Base-by-base conservation (phyloP, 2,329 filamentous ascomycete species). In the Colletotrichum chlorophyti region DNA sequence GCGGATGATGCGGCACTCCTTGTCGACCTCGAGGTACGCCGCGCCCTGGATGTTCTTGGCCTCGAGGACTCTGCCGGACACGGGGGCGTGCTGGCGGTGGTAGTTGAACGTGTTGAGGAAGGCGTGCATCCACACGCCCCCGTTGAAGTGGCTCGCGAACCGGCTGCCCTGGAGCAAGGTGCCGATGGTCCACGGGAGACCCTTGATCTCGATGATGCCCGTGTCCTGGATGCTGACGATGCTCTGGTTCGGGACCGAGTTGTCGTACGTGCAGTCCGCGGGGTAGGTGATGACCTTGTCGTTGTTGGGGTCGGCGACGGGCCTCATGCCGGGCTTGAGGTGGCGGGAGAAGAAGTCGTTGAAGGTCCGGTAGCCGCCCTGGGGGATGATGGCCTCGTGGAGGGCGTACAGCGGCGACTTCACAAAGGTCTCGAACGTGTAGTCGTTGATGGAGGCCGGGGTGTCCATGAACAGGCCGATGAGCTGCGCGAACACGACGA, bases 41-140 rank as follows among this genome's bases (percentile, higher is more conserved):
- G 66, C 60, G 2, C 70, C 74, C n/a, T 68, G 65, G 32, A 78
- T 75, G 35, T 72, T 68, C 43, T 70, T 69, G 3, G 72, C 70
- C 40, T 74, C 72, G 7, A 75, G 29, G 2, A 79, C 71, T 10
- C 40, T 72, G 9, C 76, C 76, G 0, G 64, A 60, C 10, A 79
- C 69, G 3, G 76, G 74, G 1, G 74, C 68, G 48, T 79, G 76
- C 53, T 74, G 71, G 6, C 75, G 72, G 46, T 78, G 76, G 63
- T 79, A 79, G 59, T 79, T 74, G 49, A 63, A 68, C 0, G 72
- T 67, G 27, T 69, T 71, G 12, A 79, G 66, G 63, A 78, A 78
- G 1, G 70, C 66, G 45, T 79, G 76, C 64, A 71, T 75, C 62
- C 69, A 79, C 11, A 70, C 66, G 9, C 81, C 81, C 29, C 68